phyloP scores from a whole-genome alignment of 305 asterid genomes.

The Caryopteris hybrid region DNA sequence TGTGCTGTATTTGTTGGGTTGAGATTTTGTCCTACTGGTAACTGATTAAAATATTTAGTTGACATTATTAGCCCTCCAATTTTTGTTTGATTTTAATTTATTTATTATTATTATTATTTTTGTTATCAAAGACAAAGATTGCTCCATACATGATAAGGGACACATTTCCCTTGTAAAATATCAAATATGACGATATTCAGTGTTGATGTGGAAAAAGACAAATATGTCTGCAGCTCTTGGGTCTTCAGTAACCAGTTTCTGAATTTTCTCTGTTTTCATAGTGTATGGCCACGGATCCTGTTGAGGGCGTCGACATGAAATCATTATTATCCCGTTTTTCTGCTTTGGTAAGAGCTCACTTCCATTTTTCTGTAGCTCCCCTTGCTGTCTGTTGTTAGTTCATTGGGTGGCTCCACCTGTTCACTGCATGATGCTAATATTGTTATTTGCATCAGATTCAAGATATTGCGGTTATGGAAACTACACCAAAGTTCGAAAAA shows the following conservation, averaged over 20 bases:
- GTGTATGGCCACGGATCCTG: constrained; percentile 57
- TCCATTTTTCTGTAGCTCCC: constrained; percentile 9
- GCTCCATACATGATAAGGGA: neutral
- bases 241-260: constrained; percentile 3
- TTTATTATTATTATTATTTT: too few relatives aligned
- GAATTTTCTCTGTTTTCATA: constrained; percentile 24
- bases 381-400: constrained; percentile 1
- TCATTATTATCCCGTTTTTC: constrained; percentile 52
- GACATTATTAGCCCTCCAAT: neutral
- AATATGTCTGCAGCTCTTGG: neutral
- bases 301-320: constrained; percentile 36
- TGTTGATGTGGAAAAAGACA: neutral
- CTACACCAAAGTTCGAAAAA: constrained; percentile 51
- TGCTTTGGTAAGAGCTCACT: constrained; percentile 52
- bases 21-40: neutral
- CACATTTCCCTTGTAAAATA: neutral
- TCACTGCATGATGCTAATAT: neutral
- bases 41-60: neutral
- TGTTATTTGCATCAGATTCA: constrained; percentile 43
- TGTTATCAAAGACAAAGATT: neutral
- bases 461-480: constrained; percentile 60
- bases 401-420: neutral
- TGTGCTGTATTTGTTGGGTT: neutral
- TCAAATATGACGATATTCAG: neutral
- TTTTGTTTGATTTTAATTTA: neutral